Evolutionary conservation across 441 rosid genomes (phyloP).

Genomic region (Capsella rubella): DNA sequence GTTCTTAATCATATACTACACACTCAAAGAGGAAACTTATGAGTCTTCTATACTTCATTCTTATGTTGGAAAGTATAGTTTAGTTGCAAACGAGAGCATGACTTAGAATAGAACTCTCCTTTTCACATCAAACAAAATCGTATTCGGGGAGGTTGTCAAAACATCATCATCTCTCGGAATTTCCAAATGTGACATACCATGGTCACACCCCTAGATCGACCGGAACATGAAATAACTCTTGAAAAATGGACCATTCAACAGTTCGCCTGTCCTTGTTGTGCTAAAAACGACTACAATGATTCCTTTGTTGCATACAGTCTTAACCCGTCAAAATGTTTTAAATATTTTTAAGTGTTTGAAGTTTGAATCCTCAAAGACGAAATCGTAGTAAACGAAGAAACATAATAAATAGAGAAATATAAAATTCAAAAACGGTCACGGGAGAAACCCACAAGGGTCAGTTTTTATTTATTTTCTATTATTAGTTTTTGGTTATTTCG

Average conservation of each 20-base stretch:
- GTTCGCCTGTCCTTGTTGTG: neutral
- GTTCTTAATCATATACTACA: neutral
- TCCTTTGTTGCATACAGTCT: neutral
- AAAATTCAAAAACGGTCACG: conserved; percentile 40
- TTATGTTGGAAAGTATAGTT: no score
- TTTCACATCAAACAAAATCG: no score
- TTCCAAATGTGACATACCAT: no score
- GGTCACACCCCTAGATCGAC: no score
- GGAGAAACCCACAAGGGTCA: conserved; percentile 26
- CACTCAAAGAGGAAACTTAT: neutral
- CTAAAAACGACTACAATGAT: neutral
- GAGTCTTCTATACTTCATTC: no score
- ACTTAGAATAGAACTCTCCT: no score
- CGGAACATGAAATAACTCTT: neutral
- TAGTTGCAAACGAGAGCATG: no score
- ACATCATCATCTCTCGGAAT: no score
- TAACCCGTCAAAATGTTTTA: conserved; percentile 4
- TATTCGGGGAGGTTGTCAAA: no score
- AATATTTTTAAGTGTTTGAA: conserved; percentile 3
- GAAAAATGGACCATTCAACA: neutral
- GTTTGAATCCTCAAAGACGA: conserved; percentile 20
- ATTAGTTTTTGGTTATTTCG: conserved; percentile 14
- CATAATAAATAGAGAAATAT: conserved; percentile 9
- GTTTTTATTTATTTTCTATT: neutral
- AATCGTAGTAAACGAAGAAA: neutral